Base-by-base conservation (phyloP, 164 flowering plant species). In the Santalum album region DNA sequence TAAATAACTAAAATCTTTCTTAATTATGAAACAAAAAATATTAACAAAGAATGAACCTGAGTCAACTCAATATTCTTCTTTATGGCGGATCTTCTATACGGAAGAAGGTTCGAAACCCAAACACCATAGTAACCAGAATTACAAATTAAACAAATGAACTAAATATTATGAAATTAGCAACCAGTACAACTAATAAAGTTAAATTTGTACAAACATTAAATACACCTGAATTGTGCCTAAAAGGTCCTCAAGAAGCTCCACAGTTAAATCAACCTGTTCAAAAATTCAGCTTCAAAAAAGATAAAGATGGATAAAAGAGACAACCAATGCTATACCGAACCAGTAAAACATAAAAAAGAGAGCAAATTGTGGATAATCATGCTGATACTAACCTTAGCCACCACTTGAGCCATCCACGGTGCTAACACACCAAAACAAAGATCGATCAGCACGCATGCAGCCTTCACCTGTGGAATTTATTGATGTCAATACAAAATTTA, bases 171-270 rank as follows among this genome's bases (percentile, higher is more conserved):
- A 38, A 2, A 38, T 42, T 21, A 17, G 21, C 45, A 1, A 6
- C 21, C 20, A 42, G 45, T 1, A 42, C 6, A 18, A 42, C 21
- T 17, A 18, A 17, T 6, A 42, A 2, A 42, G 16, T 36, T 14
- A 36, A 36, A 12, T 7, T 36, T 12, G 14, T n/a, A n/a, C 14
- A 6, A 14, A 6, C 51, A 49, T 45, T 40, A 34, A 56, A 21
- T 42, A 44, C 12, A 86, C 97, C 88, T 84, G 97, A 63, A 90
- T 80, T 45, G 61, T 70, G 48, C 90, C 90, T 64, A 90, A 55
- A 58, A 86, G 80, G 42, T 90, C 97, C 72, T 86, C 95, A 47
- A 86, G 44, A 59, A 90, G 88, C 81, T 86, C 97, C 63, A 90
- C 63, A 47, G 82, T 48, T 16, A 90, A 75, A 75, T 90, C 95